phyloP scores from a whole-genome alignment of 441 rosid species.

The Eutrema salsugineum region DNA sequence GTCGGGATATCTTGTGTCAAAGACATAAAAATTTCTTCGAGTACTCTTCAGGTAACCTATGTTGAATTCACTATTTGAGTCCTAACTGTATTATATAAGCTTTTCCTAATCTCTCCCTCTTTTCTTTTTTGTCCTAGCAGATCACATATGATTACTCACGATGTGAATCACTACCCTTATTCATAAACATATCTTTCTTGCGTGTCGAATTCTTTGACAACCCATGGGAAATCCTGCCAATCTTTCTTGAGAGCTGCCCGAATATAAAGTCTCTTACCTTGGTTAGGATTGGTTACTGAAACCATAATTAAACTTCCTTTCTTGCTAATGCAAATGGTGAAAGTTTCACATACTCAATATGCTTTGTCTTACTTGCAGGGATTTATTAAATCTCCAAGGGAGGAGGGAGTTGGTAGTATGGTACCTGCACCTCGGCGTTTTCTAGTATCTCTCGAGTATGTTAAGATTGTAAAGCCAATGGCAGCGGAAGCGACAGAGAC shows the following conservation, averaged over 20 bases:
- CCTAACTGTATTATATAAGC: background rate
- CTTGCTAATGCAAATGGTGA: background rate
- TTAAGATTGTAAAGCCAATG: background rate
- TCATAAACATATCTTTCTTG: background rate
- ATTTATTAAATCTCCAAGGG: too few species aligned
- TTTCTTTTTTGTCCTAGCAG: background rate
- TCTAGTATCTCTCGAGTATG: background rate
- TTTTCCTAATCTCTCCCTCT: background rate
- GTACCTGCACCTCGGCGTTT: background rate
- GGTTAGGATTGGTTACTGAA: background rate
- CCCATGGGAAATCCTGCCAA: background rate
- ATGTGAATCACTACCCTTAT: background rate
- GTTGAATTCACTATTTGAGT: background rate
- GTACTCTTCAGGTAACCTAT: background rate
- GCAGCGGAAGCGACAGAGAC: background rate
- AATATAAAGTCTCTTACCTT: background rate
- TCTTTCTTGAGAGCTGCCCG: constrained; percentile 2
- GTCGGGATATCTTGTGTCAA: background rate
- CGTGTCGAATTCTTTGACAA: background rate
- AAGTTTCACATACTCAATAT: background rate
- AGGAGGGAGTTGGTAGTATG: too few species aligned
- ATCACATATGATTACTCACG: background rate
- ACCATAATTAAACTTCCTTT: background rate
- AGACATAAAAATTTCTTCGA: background rate
- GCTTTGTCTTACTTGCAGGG: background rate